Conservation (phyloP, 2,329 filamentous ascomycete genomes). For the Stagonosporopsis vannaccii region DNA sequence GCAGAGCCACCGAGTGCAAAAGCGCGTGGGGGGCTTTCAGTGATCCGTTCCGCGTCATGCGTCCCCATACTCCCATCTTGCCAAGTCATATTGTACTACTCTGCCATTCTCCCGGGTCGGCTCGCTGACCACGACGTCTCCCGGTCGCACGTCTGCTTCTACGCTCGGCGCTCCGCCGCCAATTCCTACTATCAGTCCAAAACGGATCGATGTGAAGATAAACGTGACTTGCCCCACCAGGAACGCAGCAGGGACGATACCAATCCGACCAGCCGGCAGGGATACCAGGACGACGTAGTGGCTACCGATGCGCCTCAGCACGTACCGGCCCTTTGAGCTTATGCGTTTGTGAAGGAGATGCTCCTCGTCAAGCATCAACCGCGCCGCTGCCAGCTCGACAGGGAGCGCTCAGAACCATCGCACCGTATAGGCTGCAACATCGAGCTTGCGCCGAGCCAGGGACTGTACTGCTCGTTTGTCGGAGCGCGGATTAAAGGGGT, state of each 20-base stretch:
- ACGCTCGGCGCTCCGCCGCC: neutral
- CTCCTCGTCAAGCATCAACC: constrained; percentile 22
- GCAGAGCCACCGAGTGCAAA: constrained; percentile 10
- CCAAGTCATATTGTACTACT: constrained; percentile 17
- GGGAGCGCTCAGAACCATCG: constrained; percentile 47
- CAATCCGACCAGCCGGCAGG: constrained; percentile 40
- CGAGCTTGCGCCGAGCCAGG: neutral
- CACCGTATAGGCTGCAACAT: constrained; percentile 34
- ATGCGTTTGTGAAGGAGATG: constrained; percentile 35
- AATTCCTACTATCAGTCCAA: neutral
- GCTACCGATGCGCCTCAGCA: constrained; percentile 30
- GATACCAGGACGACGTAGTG: constrained; percentile 48
- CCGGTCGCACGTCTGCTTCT: constrained; percentile 4
- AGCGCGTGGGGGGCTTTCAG: constrained; percentile 15
- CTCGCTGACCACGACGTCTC: constrained; percentile 20
- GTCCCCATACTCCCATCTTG: neutral
- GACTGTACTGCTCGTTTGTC: no score
- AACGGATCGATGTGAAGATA: neutral
- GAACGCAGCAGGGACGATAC: constrained; percentile 41
- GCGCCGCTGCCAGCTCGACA: constrained; percentile 41
- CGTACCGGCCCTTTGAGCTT: constrained; percentile 31
- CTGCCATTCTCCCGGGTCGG: constrained; percentile 6
- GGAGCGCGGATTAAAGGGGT: no score
- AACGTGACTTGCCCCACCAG: constrained; percentile 1
- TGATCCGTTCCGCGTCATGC: constrained; percentile 9